Evolutionary conservation across 495 filamentous ascomycete genomes (phyloP), one percentile per base, ranked within the genome.

Genomic region (Daldinia grandis): DNA sequence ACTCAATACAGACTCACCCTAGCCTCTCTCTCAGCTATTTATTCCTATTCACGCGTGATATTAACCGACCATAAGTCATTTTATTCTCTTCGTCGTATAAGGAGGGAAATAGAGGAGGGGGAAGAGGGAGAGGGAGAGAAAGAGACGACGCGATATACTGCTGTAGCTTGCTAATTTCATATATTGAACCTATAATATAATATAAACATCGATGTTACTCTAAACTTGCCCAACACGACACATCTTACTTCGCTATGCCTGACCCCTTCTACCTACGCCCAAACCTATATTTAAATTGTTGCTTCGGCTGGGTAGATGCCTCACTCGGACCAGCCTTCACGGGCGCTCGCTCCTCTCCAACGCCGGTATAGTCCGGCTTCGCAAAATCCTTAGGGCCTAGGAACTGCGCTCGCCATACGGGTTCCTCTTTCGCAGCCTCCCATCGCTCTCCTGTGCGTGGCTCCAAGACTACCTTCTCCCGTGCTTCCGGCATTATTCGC

Each of bases 401-500:
- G 5, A 68, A 66, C 5, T 64, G 12, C 0, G 40, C n/a, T 54
- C 60, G 31, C 75, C 69, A 73, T 40, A 6, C 0, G 33, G 27
- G 58, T 14, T 15, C 4, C 12, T 6, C 12, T 19, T 17, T 27
- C 25, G 12, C 7, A 4, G 0, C 4, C 30, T 30, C 33, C 12
- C 19, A 17, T 5, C 51, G 54, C 15, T 5, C 5, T 44, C 58
- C 62, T 25, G 27, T 7, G 30, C 75, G 68, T 33, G 75, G 73
- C 61, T 77, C 75, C 5, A 77, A n/a, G 30, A 51, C 17, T 12
- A 54, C 19, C 12, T 38, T 50, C 10, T 53, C 19, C 30, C 33
- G 47, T 25, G 55, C 17, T 24, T 10, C 28, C 6, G 21, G 31
- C 3, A 5, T 25, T n/a, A 15, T 0, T 2, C 21, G 5, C 9